phyloP scores from a whole-genome alignment of 2,329 filamentous ascomycete genomes.

The Penicillium sp. region DNA sequence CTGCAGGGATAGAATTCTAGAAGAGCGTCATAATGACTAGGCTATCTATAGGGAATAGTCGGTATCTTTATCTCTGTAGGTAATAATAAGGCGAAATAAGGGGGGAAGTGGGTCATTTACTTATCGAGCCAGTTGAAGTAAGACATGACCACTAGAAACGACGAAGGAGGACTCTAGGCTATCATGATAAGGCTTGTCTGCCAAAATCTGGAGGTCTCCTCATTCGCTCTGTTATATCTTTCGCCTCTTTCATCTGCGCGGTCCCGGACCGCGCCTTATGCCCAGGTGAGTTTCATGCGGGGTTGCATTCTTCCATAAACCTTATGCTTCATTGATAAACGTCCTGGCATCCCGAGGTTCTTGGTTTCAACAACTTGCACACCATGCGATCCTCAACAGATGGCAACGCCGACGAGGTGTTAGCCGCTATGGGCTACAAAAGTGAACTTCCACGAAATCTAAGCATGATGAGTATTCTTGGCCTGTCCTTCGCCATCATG shows the following conservation, averaged over 20 bases:
- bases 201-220: neutral
- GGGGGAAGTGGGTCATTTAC: neutral
- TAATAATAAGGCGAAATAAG: neutral
- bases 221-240: conserved; percentile 3
- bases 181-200: neutral
- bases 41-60: neutral
- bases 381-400: conserved; percentile 30
- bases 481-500: conserved; percentile 74
- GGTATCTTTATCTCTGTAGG: neutral
- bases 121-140: neutral
- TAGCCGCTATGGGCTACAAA: conserved; percentile 69
- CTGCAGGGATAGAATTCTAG: neutral
- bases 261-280: conserved; percentile 25
- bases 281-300: conserved; percentile 20
- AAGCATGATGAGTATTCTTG: conserved; percentile 70
- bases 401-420: conserved; percentile 57
- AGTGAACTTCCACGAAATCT: conserved; percentile 66
- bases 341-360: neutral
- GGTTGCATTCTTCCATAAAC: conserved; percentile 10
- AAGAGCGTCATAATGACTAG: neutral
- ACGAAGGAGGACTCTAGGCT: neutral
- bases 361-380: conserved; percentile 10
- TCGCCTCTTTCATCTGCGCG: conserved; percentile 14
- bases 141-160: neutral
- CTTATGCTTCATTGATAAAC: neutral